These are phyloP conservation scores for Oryza officinalis DNA, from an alignment of 176 grass and related monocot genomes.

Conservation along the genomic window DNA sequence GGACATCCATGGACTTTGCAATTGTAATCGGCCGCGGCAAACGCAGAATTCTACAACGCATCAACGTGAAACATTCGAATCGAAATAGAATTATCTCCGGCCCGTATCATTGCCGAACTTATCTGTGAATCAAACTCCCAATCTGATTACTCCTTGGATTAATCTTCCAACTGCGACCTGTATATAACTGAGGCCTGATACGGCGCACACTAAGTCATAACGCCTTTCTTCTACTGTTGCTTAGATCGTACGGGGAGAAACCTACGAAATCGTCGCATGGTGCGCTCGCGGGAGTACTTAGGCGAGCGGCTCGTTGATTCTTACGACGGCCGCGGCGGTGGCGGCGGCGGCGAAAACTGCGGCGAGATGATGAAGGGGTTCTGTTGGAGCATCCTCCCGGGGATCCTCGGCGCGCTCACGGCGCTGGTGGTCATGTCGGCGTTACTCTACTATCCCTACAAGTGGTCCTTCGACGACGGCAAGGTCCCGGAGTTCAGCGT, in stretches of 20 bases:
- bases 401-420: constrained; percentile 9
- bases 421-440: constrained; percentile 9
- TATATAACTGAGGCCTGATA: neutral
- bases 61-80: neutral
- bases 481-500: constrained; percentile 37
- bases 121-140: neutral
- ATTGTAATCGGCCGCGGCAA: neutral
- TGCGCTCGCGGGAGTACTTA: neutral
- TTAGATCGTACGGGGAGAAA: neutral
- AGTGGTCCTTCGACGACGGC: neutral
- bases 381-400: neutral
- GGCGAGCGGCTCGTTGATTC: neutral
- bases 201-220: neutral
- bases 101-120: neutral
- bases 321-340: neutral
- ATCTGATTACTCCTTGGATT: neutral
- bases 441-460: neutral
- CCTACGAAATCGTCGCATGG: constrained; percentile 20
- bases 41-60: neutral
- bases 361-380: neutral
- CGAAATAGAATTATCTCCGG: neutral
- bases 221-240: neutral
- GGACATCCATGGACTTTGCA: neutral
- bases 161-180: neutral
- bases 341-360: neutral